phyloP scores from a whole-genome alignment of 805 yeast genomes.

The Millerozyma miso region DNA sequence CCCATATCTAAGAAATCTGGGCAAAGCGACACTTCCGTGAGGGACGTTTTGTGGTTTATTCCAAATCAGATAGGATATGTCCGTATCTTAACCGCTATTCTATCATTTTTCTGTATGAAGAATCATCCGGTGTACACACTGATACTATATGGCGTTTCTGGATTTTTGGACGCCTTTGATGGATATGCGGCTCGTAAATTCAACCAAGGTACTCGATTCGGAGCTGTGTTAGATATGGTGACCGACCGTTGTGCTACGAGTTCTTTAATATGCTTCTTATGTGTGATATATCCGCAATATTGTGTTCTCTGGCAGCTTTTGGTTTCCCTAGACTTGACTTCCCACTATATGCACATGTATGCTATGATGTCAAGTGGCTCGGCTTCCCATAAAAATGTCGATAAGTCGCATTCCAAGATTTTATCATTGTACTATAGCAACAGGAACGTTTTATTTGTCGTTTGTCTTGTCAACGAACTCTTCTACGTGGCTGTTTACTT shows the following conservation, averaged over 20 bases:
- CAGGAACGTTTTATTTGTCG: conserved; percentile 74
- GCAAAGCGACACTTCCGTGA: conserved; percentile 25
- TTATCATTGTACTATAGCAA: conserved; percentile 84
- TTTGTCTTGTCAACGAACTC: conserved; percentile 90
- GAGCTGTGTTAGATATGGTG: conserved; percentile 98
- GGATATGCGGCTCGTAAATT: conserved; percentile 90
- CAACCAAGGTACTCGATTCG: conserved; percentile 86
- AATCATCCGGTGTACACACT: conserved; percentile 79
- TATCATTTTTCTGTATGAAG: conserved; percentile 79
- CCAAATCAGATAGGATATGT: conserved; percentile 91
- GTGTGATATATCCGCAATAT: conserved; percentile 72
- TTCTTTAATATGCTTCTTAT: conserved; percentile 81
- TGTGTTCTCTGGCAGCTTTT: conserved; percentile 74
- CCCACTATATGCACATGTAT: conserved; percentile 98
- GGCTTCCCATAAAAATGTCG: conserved; percentile 77
- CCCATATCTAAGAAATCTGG: background rate
- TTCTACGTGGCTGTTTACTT: conserved; percentile 88
- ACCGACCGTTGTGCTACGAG: conserved; percentile 97
- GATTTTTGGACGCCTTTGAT: conserved; percentile 92
- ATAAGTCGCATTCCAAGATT: conserved; percentile 63
- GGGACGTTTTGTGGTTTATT: conserved; percentile 67
- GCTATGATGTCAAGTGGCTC: conserved; percentile 82
- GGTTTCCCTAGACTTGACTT: conserved; percentile 80
- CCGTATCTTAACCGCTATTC: conserved; percentile 75
- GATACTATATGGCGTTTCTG: conserved; percentile 75